phyloP scores from a whole-genome alignment of 1,139 yeast genomes.

The Candida sanyaensis region DNA sequence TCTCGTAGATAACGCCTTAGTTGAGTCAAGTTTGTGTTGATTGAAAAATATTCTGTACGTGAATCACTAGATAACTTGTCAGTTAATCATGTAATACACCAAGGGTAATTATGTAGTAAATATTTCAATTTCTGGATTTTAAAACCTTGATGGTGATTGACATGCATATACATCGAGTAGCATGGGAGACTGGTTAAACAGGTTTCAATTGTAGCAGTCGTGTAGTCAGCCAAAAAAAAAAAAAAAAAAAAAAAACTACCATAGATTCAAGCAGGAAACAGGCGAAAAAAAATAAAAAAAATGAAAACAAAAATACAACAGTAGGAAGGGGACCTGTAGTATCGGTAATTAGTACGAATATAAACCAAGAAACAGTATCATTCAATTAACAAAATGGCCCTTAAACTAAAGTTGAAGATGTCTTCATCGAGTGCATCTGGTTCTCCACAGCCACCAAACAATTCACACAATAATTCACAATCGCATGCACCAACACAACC shows the following conservation, averaged over 20 bases:
- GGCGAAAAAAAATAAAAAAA: neutral
- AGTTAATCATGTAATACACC: no score
- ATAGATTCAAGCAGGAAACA: no score
- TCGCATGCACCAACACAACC: neutral
- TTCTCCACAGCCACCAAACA: conserved; percentile 7
- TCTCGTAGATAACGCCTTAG: neutral
- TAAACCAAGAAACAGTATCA: neutral
- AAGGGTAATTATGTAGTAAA: no score
- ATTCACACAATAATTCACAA: neutral
- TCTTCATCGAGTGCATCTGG: conserved; percentile 17
- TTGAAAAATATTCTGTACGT: neutral
- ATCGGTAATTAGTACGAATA: no score
- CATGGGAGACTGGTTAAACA: neutral
- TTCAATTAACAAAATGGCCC: conserved; percentile 18
- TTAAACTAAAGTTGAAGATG: conserved; percentile 28
- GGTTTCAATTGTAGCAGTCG: neutral
- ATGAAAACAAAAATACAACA: neutral
- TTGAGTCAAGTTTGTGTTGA: neutral
- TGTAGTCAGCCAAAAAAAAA: no score
- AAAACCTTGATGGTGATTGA: neutral
- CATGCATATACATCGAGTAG: neutral
- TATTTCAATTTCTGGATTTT: neutral
- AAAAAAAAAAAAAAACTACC: no score
- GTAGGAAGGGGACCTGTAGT: no score
- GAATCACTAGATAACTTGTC: no score